Conservation (phyloP, 805 yeast species). For the Ogataea zsoltii region DNA sequence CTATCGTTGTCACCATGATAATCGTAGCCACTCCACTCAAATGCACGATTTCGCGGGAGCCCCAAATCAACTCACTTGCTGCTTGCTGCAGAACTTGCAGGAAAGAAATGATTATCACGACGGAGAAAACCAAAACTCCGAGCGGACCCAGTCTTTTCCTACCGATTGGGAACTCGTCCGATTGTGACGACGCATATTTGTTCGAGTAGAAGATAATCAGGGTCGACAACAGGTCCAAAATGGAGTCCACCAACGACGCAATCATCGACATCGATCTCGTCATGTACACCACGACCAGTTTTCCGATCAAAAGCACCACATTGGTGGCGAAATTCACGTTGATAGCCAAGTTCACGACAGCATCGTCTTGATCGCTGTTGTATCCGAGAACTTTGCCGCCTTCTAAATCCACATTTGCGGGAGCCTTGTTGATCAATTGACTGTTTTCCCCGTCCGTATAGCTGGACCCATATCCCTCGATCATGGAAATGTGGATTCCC, state of each 20-base stretch:
- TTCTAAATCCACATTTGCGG: conserved; percentile 61
- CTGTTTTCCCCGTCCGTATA: conserved; percentile 11
- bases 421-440: conserved; percentile 37
- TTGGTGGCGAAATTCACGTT: conserved; percentile 63
- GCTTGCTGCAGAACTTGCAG: conserved; percentile 72
- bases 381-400: conserved; percentile 56
- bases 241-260: conserved; percentile 78
- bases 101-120: conserved; percentile 70
- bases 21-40: conserved; percentile 51
- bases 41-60: conserved; percentile 41
- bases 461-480: conserved; percentile 56
- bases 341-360: conserved; percentile 59
- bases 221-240: conserved; percentile 72
- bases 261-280: conserved; percentile 73
- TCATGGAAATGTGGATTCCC: conserved; percentile 66
- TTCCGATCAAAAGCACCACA: conserved; percentile 58
- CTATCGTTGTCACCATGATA: conserved; percentile 66
- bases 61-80: conserved; percentile 42
- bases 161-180: conserved; percentile 62
- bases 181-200: conserved; percentile 41
- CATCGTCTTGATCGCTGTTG: conserved; percentile 40
- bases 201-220: conserved; percentile 68
- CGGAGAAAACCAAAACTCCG: conserved; percentile 72
- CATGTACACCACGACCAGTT: conserved; percentile 56
- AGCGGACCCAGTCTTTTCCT: conserved; percentile 72